These are phyloP conservation scores for Fusarium sp. DNA, from an alignment of 2,329 filamentous ascomycete species.

Conservation along the genomic window DNA sequence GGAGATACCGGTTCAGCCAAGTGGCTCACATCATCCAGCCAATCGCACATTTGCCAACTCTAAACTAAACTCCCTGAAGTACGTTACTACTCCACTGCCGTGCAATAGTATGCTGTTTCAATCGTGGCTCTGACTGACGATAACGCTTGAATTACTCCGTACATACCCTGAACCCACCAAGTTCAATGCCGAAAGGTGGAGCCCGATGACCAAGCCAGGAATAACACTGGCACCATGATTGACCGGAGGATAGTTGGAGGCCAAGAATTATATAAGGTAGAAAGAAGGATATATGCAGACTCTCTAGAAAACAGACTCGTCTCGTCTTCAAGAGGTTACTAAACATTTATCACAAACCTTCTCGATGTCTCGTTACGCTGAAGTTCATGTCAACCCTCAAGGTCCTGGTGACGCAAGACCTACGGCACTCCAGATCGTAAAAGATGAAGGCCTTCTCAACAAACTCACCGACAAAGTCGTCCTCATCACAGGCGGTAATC, in stretches of 20 bases:
- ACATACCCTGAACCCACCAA: background rate
- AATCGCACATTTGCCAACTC: fast-evolving
- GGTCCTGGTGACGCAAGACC: slow-evolving; percentile 26
- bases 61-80: fast-evolving
- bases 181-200: background rate
- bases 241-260: background rate
- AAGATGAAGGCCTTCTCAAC: background rate
- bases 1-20: background rate
- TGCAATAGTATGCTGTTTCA: fast-evolving
- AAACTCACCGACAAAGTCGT: background rate
- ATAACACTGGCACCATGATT: background rate
- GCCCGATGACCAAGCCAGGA: background rate
- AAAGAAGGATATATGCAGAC: fast-evolving
- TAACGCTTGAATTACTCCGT: too few relatives aligned
- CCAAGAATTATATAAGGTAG: background rate
- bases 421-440: slow-evolving; percentile 18
- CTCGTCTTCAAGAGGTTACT: fast-evolving
- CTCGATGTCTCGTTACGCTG: slow-evolving; percentile 6
- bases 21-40: slow-evolving; percentile 2
- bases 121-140: background rate
- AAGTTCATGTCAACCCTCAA: background rate
- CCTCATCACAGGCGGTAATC: slow-evolving; percentile 22
- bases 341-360: fast-evolving
- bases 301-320: fast-evolving
- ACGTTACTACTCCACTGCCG: fast-evolving